Conservation (phyloP, 2,329 filamentous ascomycete genomes). For the Sphaerulina populicola region DNA sequence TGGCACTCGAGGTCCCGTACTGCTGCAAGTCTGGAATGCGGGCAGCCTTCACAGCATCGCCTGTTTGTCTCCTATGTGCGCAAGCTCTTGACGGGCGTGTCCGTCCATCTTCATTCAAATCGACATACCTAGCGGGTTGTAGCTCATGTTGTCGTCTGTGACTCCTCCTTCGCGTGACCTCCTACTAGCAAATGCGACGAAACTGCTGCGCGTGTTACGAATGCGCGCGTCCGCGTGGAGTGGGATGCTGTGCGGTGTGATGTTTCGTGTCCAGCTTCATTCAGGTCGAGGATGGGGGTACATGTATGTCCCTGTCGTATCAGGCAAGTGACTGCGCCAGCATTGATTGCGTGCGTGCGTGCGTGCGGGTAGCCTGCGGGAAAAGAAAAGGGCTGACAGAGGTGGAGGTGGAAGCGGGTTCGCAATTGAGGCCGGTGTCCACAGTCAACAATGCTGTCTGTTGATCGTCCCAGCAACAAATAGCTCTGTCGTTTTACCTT, state of each 20-base stretch:
- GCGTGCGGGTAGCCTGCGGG: constrained; percentile 8
- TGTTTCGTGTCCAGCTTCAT: neutral
- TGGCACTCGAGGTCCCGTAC: neutral
- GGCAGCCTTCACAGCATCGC: constrained; percentile 4
- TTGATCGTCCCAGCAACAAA: constrained; percentile 6
- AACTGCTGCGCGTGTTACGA: constrained; percentile 4
- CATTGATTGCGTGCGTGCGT: constrained; percentile 16
- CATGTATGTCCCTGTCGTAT: neutral
- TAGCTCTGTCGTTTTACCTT: too few species aligned
- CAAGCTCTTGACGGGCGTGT: constrained; percentile 10
- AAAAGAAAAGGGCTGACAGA: neutral
- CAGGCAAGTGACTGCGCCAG: constrained; percentile 8
- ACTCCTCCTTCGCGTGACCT: neutral
- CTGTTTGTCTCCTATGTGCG: neutral
- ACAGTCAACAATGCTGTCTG: neutral
- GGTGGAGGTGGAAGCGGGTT: neutral
- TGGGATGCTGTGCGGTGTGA: neutral
- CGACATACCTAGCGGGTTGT: constrained; percentile 23
- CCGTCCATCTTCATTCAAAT: constrained; percentile 9
- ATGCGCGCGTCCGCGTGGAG: neutral
- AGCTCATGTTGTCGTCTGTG: constrained; percentile 17
- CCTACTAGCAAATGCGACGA: neutral
- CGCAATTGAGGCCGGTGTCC: constrained; percentile 1
- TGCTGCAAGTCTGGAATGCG: constrained; percentile 15
- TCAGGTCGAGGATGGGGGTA: neutral